phyloP scores from a whole-genome alignment of 2,329 filamentous ascomycete genomes.

The Graphilbum ipis-grandicollis region DNA sequence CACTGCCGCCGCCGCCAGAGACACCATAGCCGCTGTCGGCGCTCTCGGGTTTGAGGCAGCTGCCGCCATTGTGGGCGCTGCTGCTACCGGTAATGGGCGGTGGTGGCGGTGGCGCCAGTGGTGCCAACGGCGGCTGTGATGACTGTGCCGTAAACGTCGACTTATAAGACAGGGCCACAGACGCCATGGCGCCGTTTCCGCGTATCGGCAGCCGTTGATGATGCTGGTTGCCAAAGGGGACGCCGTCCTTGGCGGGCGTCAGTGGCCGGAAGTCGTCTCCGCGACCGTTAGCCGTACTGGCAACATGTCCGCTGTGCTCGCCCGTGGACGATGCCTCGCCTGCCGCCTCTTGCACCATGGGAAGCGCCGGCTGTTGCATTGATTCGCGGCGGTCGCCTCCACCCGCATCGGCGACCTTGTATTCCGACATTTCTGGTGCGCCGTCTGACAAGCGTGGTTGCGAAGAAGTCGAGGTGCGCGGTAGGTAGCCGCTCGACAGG shows the following conservation, averaged over 20 bases:
- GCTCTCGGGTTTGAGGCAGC: conserved; percentile 24
- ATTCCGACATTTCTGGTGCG: background rate
- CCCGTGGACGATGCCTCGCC: conserved; percentile 52
- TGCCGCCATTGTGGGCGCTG: conserved; percentile 13
- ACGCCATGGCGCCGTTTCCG: no score
- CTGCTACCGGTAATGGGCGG: no score
- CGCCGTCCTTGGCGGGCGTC: conserved; percentile 24
- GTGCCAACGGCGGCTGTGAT: conserved; percentile 11
- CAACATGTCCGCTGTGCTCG: conserved; percentile 22
- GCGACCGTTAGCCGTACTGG: conserved; percentile 23
- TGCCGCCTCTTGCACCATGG: conserved; percentile 83
- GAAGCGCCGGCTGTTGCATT: conserved; percentile 38
- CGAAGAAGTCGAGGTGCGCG: background rate
- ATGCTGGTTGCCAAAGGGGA: conserved; percentile 14
- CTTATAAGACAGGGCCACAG: no score
- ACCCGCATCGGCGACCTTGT: background rate
- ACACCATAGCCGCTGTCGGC: conserved; percentile 30
- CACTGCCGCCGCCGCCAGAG: conserved; percentile 24
- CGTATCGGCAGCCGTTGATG: no score
- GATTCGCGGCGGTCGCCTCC: conserved; percentile 31
- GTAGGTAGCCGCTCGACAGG: background rate
- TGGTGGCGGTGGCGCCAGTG: conserved; percentile 14
- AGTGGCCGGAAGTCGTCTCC: conserved; percentile 18
- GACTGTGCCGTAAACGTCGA: no score
- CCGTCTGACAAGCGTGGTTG: conserved; percentile 1